Evolutionary conservation across 768 basidiomycete genomes (phyloP), one percentile per base, ranked within the genome.

Genomic region (Phaeolepiota aurea): DNA sequence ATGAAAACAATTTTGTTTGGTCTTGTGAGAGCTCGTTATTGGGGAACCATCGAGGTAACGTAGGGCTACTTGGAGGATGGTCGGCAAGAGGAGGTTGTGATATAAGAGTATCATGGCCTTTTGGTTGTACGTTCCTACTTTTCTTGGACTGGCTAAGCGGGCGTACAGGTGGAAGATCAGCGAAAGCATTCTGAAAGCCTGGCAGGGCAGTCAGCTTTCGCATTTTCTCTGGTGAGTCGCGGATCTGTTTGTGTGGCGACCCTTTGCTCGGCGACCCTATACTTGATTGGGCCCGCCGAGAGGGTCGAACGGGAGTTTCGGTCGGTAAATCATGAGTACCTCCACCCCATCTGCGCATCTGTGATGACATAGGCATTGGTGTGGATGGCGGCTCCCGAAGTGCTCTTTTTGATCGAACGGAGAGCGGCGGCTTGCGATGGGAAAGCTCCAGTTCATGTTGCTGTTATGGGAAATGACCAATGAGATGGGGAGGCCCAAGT

Each of bases 401-500:
- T 28, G 48, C 53, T 43, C 56, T 69, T 47, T 65, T 74, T 18
- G 68, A 25, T 9, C 68, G 69, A n/a, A 59, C 53, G 16, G 76
- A 65, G 44, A 56, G 54, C 14, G 74, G 61, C 10, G 68, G 65
- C 51, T 69, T 81, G 13, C 76, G 72, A 15, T 61, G 52, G 10
- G 76, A 62, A 3, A 71, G 71, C 46, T 83, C 82, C 20, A 79
- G 43, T 54, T 84, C 82, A 49, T 79, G 81, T 70, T 79, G 79
- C 83, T 85, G 47, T 43, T 40, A 25, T 35, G 44, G 37, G 37
- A 37, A 38, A 30, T 42, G 25, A 48, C 38, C 25, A 22, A 20
- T 35, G 15, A 9, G 37, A 22, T 38, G 20, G 4, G 45, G 38
- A 40, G 16, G 14, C 48, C 25, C 39, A n/a, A 15, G 32, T 41